Conservation (phyloP, 257 asterid species). For the Knoxia roxburghii region DNA sequence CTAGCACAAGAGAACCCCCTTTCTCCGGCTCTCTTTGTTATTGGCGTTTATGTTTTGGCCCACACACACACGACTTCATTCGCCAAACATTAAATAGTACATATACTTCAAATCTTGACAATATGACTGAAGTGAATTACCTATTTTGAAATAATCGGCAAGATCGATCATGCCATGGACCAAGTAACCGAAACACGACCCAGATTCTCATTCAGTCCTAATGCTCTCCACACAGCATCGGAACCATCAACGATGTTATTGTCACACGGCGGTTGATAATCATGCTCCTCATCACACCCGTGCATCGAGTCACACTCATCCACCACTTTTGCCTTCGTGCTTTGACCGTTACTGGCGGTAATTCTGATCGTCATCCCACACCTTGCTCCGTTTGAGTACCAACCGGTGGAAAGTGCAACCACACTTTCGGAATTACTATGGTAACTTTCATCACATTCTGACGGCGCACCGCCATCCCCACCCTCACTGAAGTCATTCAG, state of each 20-base stretch:
- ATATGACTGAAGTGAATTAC: no score
- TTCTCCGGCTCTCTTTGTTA: no score
- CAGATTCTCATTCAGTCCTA: constrained; percentile 20
- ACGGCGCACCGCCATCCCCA: constrained; percentile 38
- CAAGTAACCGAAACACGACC: constrained; percentile 28
- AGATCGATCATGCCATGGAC: no score
- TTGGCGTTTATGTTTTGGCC: no score
- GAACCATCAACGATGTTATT: constrained; percentile 38
- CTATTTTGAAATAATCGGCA: no score
- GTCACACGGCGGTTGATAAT: constrained; percentile 27
- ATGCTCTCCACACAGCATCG: constrained; percentile 31
- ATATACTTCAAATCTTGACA: no score
- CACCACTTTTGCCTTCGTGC: constrained; percentile 48
- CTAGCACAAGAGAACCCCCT: no score
- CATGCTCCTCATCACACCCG: constrained; percentile 43
- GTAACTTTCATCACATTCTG: constrained; percentile 31
- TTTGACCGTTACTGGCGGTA: constrained; percentile 30
- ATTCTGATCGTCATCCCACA: constrained; percentile 28
- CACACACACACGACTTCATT: no score
- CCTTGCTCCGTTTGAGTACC: constrained; percentile 28
- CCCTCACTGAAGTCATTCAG: constrained; percentile 35
- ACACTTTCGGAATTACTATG: constrained; percentile 26
- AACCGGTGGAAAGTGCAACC: constrained; percentile 49
- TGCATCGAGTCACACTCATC: constrained; percentile 47
- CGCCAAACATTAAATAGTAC: no score